Percentiles rank a stretch among this genome's conserved stretches.
Evolutionary conservation across 495 filamentous ascomycete species (phyloP).

Genomic region (Hyaloscypha bicolor): DNA sequence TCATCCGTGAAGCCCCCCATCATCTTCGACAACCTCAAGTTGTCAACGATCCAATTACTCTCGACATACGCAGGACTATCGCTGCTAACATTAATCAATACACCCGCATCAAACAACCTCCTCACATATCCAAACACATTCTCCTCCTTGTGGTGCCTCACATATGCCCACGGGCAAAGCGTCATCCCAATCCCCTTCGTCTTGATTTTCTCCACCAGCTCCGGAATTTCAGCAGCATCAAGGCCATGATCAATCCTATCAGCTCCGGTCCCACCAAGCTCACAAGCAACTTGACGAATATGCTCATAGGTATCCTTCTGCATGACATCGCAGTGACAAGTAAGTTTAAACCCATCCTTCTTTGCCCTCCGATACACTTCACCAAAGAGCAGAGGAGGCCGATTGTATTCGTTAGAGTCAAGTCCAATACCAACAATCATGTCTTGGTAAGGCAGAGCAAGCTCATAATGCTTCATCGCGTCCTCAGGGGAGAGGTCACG

Average conservation of each 20-base stretch:
- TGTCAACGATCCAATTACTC: constrained; percentile 20
- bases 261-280: constrained; percentile 51
- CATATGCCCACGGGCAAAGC: constrained; percentile 73
- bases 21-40: constrained; percentile 11
- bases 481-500: constrained; percentile 65
- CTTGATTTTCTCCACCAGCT: constrained; percentile 59
- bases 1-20: constrained; percentile 8
- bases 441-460: constrained; percentile 46
- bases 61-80: constrained; percentile 72
- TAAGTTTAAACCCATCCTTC: constrained; percentile 54
- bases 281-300: constrained; percentile 60
- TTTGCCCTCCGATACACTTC: constrained; percentile 57
- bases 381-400: constrained; percentile 63
- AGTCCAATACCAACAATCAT: constrained; percentile 64
- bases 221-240: constrained; percentile 57
- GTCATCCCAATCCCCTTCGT: constrained; percentile 59
- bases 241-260: constrained; percentile 69
- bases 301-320: constrained; percentile 71
- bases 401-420: constrained; percentile 64
- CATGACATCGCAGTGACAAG: constrained; percentile 63
- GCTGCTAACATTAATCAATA: constrained; percentile 67
- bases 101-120: constrained; percentile 61
- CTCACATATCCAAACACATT: constrained; percentile 60
- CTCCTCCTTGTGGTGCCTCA: constrained; percentile 58
- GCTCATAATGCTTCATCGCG: constrained; percentile 49